Conservation (phyloP, 2,329 filamentous ascomycete genomes). For the Penicillium sclerotigenum region DNA sequence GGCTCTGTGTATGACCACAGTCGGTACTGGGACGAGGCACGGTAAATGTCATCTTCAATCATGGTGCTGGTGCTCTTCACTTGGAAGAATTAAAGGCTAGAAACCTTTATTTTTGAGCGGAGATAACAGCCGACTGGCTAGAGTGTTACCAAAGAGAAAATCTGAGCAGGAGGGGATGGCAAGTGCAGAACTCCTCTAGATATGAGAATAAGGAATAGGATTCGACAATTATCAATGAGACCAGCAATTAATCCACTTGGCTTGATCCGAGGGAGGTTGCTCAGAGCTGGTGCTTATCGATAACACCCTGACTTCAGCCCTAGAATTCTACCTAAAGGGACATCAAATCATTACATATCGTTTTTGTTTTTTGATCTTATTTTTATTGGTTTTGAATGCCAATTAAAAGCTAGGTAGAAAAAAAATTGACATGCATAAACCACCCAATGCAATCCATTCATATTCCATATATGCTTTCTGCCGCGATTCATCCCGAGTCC, state of each 20-base stretch:
- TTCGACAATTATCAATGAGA: not conserved
- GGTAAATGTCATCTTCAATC: conserved; percentile 89
- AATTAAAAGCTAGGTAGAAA: not conserved
- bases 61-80: conserved; percentile 45
- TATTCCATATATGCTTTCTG: not conserved
- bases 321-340: not conserved
- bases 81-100: not conserved
- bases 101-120: not conserved
- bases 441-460: conserved; percentile 1
- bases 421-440: not conserved
- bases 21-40: conserved; percentile 82
- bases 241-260: not conserved
- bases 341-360: not conserved
- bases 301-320: not conserved
- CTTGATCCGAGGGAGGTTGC: not conserved
- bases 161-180: no score
- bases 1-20: conserved; percentile 86
- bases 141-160: not conserved
- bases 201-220: not conserved
- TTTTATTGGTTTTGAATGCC: not conserved
- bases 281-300: conserved; percentile 2
- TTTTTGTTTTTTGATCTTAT: not conserved
- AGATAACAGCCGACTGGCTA: no score
- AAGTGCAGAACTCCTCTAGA: not conserved
- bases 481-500: not conserved